A percentile compares a stretch with the other conserved stretches of the same genome.
These are phyloP conservation scores for Cystodermella granulosa DNA, from an alignment of 1,284 basidiomycete species.

Conservation along the genomic window DNA sequence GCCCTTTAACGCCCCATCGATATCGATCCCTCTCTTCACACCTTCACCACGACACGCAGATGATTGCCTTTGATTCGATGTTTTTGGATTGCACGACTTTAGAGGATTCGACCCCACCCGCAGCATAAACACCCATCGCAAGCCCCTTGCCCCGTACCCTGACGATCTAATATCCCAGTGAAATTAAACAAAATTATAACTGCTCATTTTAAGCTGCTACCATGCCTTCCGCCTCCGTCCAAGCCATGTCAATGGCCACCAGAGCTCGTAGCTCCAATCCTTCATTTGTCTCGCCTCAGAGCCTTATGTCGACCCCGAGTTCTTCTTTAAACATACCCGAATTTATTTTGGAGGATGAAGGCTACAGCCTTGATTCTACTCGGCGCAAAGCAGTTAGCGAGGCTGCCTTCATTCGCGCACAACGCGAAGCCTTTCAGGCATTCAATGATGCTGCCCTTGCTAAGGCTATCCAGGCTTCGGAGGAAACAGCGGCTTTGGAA, in stretches of 20 bases:
- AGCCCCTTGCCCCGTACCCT: no score
- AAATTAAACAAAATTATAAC: not conserved
- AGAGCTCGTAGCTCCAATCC: not conserved
- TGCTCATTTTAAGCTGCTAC: not conserved
- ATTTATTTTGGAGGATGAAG: not conserved
- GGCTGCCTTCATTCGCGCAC: slow-evolving; percentile 21
- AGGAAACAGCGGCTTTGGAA: slow-evolving; percentile 22
- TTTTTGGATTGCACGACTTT: not conserved
- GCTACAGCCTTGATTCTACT: slow-evolving; percentile 17
- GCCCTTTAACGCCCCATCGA: slow-evolving; percentile 5
- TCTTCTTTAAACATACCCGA: not conserved
- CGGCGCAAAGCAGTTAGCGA: slow-evolving; percentile 14
- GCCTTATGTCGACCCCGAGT: not conserved
- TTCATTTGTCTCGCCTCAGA: not conserved
- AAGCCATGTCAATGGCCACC: slow-evolving; percentile 2
- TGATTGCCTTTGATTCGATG: not conserved
- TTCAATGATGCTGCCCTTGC: slow-evolving; percentile 19
- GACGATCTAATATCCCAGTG: not conserved
- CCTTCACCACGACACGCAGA: slow-evolving; percentile 1
- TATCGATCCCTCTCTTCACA: slow-evolving; percentile 6
- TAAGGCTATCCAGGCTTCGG: slow-evolving; percentile 21
- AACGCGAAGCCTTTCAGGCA: slow-evolving; percentile 24
- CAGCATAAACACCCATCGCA: no score
- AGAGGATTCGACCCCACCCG: no score
- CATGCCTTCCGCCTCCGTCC: slow-evolving; percentile 6